phyloP scores from a whole-genome alignment of 2,329 filamentous ascomycete species.

The Ceratocystis destructans region DNA sequence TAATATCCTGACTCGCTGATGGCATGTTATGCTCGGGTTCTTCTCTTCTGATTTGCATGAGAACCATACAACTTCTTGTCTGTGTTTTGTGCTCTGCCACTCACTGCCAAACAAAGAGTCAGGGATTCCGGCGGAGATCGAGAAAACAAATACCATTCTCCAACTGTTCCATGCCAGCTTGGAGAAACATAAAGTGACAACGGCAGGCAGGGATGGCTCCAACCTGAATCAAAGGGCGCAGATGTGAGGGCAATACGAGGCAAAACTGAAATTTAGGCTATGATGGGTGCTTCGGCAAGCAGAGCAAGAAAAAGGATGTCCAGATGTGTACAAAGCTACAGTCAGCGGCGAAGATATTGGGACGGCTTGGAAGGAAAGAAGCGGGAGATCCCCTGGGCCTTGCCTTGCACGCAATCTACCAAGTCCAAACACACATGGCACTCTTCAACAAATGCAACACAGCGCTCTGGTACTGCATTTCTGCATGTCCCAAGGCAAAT shows the following conservation, averaged over 20 bases:
- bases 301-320: not conserved
- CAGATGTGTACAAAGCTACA: too few species aligned
- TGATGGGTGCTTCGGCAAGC: not conserved
- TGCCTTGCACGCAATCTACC: too few species aligned
- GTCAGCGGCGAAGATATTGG: too few species aligned
- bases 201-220: not conserved
- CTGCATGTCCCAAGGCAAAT: not conserved
- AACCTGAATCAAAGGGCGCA: not conserved
- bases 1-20: not conserved
- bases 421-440: not conserved
- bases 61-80: not conserved
- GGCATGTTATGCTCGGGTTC: not conserved
- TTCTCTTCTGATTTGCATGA: not conserved
- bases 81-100: not conserved
- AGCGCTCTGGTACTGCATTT: not conserved
- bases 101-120: not conserved
- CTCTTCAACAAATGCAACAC: not conserved
- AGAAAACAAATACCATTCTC: not conserved
- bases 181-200: constrained; percentile 3
- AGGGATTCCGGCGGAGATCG: not conserved
- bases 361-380: too few species aligned
- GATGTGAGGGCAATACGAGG: not conserved
- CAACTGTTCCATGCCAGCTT: not conserved
- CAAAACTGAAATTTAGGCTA: not conserved
- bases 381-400: too few species aligned